Evolutionary conservation across 2,329 filamentous ascomycete species (phyloP), one percentile per base, ranked within the genome.

Genomic region (Xylariaceae sp.): DNA sequence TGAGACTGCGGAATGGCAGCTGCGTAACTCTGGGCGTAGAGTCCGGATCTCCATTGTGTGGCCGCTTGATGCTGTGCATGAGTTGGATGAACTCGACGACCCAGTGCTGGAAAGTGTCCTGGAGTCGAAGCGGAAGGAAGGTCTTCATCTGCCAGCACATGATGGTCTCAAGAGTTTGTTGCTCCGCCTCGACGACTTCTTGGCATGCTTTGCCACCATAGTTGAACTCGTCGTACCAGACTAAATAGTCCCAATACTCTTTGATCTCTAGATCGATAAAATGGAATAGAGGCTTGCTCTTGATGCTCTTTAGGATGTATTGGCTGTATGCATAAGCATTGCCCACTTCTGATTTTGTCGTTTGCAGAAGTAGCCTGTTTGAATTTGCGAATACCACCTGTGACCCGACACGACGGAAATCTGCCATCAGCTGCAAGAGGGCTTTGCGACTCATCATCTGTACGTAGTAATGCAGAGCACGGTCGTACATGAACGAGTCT

Each of bases 151-250:
- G 94, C 95, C 95, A 99, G 73, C 96, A 90, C 92, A 99, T 97
- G 65, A 99, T 85, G 9, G 89, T 94, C 64, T 97, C 89, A 11
- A 97, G 81, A 3, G 84, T 81, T 69, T 97, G 92, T 37, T 88
- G 85, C 4, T 82, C 78, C 4, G 74, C 73, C 64, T 93, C 91
- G 6, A 88, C 80, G 3, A 97, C 89, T 65, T 94, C 84, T 43
- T 87, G 84, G 62, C 91, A 96, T 3, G 90, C 94, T 67, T 95
- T 95, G 56, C 94, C 94, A 50, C 94, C 95, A 66, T 97, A 97
- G 77, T 99, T 99, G 79, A 93, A 97, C 73, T 97, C 91, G 64
- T 99, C 94, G 63, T 97, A 97, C 94, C 94, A 99, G 3, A 97
- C 86, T 0, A 99, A 84, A 66, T 97, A 97, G 71, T 99, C 94